A percentile compares a stretch with the other conserved stretches of the same genome.
These are phyloP conservation scores for Termitomyces sp. DNA, from an alignment of 768 basidiomycete genomes.

Conservation along the genomic window DNA sequence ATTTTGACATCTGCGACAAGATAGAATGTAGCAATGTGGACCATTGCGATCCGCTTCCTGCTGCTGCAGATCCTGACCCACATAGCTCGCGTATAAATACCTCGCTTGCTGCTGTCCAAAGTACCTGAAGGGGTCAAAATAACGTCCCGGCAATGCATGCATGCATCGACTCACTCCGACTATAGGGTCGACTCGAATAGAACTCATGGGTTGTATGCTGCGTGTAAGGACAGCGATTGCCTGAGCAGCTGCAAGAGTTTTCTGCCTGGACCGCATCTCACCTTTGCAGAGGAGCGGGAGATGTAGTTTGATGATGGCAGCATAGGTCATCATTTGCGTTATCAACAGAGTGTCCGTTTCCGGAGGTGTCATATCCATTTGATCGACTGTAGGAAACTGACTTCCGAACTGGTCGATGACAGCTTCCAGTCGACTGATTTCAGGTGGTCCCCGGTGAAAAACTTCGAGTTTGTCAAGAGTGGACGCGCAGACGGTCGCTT, in stretches of 20 bases:
- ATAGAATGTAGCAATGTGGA: conserved; percentile 9
- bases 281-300: conserved; percentile 6
- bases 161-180: conserved; percentile 9
- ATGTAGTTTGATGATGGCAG: conserved; percentile 26
- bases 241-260: conserved; percentile 12
- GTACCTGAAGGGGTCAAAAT: conserved; percentile 4
- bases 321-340: conserved; percentile 26
- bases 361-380: conserved; percentile 12
- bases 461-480: conserved; percentile 1
- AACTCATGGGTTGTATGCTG: conserved; percentile 6
- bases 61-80: conserved; percentile 1
- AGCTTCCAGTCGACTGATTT: conserved; percentile 7
- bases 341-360: conserved; percentile 19
- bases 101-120: conserved; percentile 15
- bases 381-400: conserved; percentile 16
- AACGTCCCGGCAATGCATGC: not conserved
- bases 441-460: conserved; percentile 1
- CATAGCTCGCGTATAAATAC: conserved; percentile 13
- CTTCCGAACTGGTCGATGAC: conserved; percentile 18
- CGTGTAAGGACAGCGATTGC: conserved; percentile 13
- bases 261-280: conserved; percentile 10
- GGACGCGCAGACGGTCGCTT: conserved; percentile 15
- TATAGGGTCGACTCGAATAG: conserved; percentile 11
- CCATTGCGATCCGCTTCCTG: conserved; percentile 7
- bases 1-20: conserved; percentile 13